Percentiles rank a stretch among this genome's conserved stretches.
These are phyloP conservation scores for Pisolithus marmoratus DNA, from an alignment of 768 basidiomycete genomes.

Conservation along the genomic window DNA sequence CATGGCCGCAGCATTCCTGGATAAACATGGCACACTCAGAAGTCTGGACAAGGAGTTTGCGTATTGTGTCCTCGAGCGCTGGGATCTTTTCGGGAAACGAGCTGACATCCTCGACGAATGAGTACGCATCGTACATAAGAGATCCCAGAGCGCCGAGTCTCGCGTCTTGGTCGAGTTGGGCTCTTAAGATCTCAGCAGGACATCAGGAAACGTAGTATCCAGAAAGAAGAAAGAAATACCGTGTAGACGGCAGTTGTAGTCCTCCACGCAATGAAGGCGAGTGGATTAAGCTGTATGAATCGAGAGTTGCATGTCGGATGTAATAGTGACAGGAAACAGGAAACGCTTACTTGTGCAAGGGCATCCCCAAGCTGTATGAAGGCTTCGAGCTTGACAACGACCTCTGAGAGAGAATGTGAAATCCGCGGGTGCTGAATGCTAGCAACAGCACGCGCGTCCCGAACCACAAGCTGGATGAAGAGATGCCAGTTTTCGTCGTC, in stretches of 20 bases:
- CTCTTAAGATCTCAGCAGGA: slow-evolving; percentile 19
- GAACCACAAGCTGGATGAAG: slow-evolving; percentile 15
- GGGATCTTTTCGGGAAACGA: slow-evolving; percentile 23
- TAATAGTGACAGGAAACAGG: neutral
- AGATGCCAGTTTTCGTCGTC: slow-evolving; percentile 12
- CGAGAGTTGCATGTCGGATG: neutral
- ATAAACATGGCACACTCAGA: slow-evolving; percentile 33
- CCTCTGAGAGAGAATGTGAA: slow-evolving; percentile 14
- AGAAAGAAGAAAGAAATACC: slow-evolving; percentile 5
- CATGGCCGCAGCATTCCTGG: slow-evolving; percentile 30
- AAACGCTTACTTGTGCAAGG: slow-evolving; percentile 13
- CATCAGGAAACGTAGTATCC: slow-evolving; percentile 4
- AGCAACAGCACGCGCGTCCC: neutral
- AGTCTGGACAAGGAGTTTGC: slow-evolving; percentile 25
- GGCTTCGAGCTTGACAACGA: slow-evolving; percentile 18
- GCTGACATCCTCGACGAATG: slow-evolving; percentile 26
- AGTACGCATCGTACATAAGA: slow-evolving; percentile 28
- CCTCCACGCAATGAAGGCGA: slow-evolving; percentile 24
- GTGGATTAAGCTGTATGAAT: slow-evolving; percentile 19
- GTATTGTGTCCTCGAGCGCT: slow-evolving; percentile 22
- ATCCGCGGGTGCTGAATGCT: slow-evolving; percentile 1
- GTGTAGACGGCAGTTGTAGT: slow-evolving; percentile 20
- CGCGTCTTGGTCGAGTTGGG: slow-evolving; percentile 22
- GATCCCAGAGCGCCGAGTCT: slow-evolving; percentile 20
- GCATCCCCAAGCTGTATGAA: slow-evolving; percentile 21